These are phyloP conservation scores for Citrus unshiu DNA, from an alignment of 345 rosid species.

Conservation along the genomic window DNA sequence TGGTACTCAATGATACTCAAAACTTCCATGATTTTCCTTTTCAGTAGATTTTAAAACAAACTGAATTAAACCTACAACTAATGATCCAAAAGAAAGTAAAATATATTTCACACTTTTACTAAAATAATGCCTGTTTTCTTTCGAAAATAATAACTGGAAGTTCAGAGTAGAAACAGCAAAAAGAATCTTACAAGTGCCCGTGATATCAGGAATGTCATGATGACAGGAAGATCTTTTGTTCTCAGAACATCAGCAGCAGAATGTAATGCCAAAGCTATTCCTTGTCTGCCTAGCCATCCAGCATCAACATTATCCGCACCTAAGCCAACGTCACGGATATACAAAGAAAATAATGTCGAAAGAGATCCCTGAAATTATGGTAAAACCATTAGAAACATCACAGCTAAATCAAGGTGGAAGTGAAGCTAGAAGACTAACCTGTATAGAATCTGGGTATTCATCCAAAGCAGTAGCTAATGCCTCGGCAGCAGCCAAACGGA, in stretches of 20 bases:
- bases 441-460: slow-evolving; percentile 79
- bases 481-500: slow-evolving; percentile 89
- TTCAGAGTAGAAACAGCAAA: background rate
- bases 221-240: slow-evolving; percentile 93
- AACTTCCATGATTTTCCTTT: too few species aligned
- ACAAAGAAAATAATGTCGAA: slow-evolving; percentile 82
- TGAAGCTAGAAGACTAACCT: slow-evolving; percentile 42
- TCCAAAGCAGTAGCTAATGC: slow-evolving; percentile 97
- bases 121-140: slow-evolving; percentile 2
- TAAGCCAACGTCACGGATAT: slow-evolving; percentile 63
- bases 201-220: slow-evolving; percentile 94
- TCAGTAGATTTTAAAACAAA: background rate
- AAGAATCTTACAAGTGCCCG: slow-evolving; percentile 72
- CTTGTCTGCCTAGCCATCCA: slow-evolving; percentile 95
- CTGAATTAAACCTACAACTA: background rate
- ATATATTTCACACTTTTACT: background rate
- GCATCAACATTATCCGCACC: slow-evolving; percentile 63
- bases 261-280: slow-evolving; percentile 83
- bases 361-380: slow-evolving; percentile 68
- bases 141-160: background rate
- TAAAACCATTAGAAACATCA: slow-evolving; percentile 20
- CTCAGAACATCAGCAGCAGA: slow-evolving; percentile 90
- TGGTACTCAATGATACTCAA: background rate
- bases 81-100: background rate
- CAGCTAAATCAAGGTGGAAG: slow-evolving; percentile 7